Conservation (phyloP, 2,329 filamentous ascomycete species). For the Gaeumannomyces sp. region DNA sequence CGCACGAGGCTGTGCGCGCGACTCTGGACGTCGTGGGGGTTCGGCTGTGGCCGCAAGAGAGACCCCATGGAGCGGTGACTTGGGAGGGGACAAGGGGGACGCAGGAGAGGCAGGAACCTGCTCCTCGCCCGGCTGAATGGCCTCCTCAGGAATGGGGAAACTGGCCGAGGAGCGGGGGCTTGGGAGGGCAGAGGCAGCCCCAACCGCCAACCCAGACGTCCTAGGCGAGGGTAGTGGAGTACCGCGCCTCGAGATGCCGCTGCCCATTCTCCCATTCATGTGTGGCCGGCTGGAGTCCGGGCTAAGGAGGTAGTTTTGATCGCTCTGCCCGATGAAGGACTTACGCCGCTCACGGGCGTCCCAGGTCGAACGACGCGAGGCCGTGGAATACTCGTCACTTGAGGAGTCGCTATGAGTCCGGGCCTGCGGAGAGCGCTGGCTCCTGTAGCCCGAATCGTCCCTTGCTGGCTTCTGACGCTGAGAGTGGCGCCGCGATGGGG, state of each 20-base stretch:
- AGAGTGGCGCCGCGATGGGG: conserved; percentile 19
- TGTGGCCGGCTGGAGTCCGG: conserved; percentile 18
- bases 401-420: conserved; percentile 31
- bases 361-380: conserved; percentile 21
- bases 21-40: conserved; percentile 11
- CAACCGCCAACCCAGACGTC: conserved; percentile 12
- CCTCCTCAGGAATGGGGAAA: conserved; percentile 3
- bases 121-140: neutral
- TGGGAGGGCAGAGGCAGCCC: conserved; percentile 13
- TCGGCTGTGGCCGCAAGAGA: neutral
- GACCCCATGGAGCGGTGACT: neutral
- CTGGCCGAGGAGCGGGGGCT: conserved; percentile 16
- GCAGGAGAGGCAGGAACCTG: neutral
- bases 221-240: conserved; percentile 29
- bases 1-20: conserved; percentile 22
- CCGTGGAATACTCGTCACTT: conserved; percentile 32
- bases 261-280: conserved; percentile 20
- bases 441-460: conserved; percentile 22
- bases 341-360: conserved; percentile 26
- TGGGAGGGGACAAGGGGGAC: neutral
- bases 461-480: conserved; percentile 19
- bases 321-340: conserved; percentile 30
- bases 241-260: conserved; percentile 23
- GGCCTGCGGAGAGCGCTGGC: conserved; percentile 14
- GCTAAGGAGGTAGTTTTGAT: conserved; percentile 18